phyloP scores from a whole-genome alignment of 768 basidiomycete species.

The Termitomyces sp. region DNA sequence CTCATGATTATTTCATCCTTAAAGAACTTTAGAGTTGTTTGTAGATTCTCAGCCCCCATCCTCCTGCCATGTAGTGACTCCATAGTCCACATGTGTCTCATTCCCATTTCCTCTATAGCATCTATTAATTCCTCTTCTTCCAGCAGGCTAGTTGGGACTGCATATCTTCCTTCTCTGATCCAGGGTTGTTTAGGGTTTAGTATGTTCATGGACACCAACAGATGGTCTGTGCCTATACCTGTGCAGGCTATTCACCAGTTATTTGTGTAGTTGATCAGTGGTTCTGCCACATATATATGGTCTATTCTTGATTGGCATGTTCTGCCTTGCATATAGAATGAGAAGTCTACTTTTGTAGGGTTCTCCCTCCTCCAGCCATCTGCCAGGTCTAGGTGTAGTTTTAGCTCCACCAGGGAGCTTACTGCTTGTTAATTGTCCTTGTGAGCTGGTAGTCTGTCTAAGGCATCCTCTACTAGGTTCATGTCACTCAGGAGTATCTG shows the following conservation, averaged over 20 bases:
- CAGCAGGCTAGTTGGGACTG: background rate
- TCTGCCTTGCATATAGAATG: background rate
- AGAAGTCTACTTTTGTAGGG: background rate
- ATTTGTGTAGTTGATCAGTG: background rate
- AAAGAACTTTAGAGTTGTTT: background rate
- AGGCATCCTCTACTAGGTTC: background rate
- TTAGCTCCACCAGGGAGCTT: background rate
- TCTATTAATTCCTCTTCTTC: too few species aligned
- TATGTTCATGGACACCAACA: background rate
- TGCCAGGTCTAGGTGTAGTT: background rate
- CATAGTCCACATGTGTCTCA: too few species aligned
- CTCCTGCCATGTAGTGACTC: too few species aligned
- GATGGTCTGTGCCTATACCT: background rate
- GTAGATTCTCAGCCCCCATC: background rate
- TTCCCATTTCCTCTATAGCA: too few species aligned
- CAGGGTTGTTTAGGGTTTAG: background rate
- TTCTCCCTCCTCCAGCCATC: background rate
- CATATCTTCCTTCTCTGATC: background rate
- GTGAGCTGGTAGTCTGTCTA: background rate
- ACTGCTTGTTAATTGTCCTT: background rate
- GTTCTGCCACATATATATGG: background rate
- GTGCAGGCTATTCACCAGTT: background rate
- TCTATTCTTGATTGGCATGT: background rate
- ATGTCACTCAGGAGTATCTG: background rate
- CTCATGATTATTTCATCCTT: background rate